Percentiles rank a stretch among this genome's conserved stretches.
phyloP scores from a whole-genome alignment of 2,329 filamentous ascomycete genomes.

The Neonectria ditissima region DNA sequence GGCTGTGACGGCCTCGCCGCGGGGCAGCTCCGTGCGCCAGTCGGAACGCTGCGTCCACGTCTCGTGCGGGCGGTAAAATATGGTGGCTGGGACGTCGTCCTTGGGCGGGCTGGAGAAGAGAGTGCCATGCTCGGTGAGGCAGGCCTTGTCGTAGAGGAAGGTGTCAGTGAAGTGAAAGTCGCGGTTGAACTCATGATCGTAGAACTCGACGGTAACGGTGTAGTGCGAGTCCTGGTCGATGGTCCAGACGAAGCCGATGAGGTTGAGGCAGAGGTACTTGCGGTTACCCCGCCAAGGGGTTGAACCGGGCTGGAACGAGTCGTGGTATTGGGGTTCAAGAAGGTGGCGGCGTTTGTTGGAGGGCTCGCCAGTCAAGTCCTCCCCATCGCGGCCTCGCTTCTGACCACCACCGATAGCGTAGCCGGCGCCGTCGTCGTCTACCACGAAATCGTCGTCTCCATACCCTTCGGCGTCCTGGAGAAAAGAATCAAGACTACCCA shows the following conservation, averaged over 20 bases:
- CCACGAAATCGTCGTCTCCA: constrained; percentile 83
- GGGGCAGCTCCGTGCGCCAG: constrained; percentile 89
- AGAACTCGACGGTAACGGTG: constrained; percentile 97
- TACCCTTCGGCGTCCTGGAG: constrained; percentile 68
- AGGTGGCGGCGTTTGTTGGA: constrained; percentile 64
- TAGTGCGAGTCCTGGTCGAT: constrained; percentile 94
- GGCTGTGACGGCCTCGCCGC: constrained; percentile 85
- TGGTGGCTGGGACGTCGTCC: constrained; percentile 74
- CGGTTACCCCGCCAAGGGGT: constrained; percentile 96
- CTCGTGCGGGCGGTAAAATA: constrained; percentile 98
- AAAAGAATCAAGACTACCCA: constrained; percentile 86
- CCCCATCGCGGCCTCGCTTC: constrained; percentile 63
- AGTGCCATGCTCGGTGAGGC: constrained; percentile 85
- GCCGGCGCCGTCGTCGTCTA: constrained; percentile 94
- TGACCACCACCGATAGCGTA: constrained; percentile 72
- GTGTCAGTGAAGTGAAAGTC: constrained; percentile 99
- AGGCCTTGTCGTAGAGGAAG: constrained; percentile 95
- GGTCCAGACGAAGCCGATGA: constrained; percentile 96
- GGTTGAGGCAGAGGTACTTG: constrained; percentile 91
- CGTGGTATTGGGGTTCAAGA: constrained; percentile 76
- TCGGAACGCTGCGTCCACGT: constrained; percentile 93
- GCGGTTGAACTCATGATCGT: constrained; percentile 90
- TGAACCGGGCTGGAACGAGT: constrained; percentile 90
- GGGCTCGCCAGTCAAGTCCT: constrained; percentile 62
- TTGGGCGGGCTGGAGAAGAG: constrained; percentile 85